Evolutionary conservation across 352 stramenopile genomes (phyloP), one percentile per base, ranked within the genome.

Genomic region (Phytophthora kernoviae): DNA sequence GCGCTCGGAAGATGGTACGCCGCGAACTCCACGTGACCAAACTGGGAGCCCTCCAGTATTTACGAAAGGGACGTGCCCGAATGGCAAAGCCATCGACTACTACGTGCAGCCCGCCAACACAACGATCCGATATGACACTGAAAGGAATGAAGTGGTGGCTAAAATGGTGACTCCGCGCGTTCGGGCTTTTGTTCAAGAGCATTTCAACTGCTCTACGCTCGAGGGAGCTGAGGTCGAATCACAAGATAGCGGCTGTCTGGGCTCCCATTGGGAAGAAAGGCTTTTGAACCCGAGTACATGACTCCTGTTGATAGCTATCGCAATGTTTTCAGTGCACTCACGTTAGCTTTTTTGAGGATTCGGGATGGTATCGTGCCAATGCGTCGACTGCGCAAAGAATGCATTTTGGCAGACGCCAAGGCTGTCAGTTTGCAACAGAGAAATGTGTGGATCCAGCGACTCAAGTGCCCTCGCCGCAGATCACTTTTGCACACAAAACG

Each of bases 211-310:
- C 64, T 55, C 68, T 1, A 59, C 48, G 10, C 52, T 94, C 5
- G 51, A 69, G 20, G 83, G 85, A 14, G 79, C 78, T 0, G 83
- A 94, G 46, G 68, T 94, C 5, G 85, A 94, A 53, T 87, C 77
- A 12, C 75, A 91, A n/a, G 80, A 90, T 55, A 76, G 79, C n/a
- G 76, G 75, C 0, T 92, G 81, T 52, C 33, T 90, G 15, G 85
- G 85, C 0, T 91, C 79, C 4, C 85, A 94, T 45, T 92, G 79
- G 81, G 84, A 94, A 58, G 81, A 92, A 56, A 73, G 84, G 2
- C 64, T 92, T 20, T 92, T 92, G 79, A 91, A 32, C 63, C 81
- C 5, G 80, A 91, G 62, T 84, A 85, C 58, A 92, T 94, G 83
- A 78, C 79, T 2, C 73, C 85, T 0, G 65, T 91, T 1, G 78